Evolutionary conservation across 2,329 filamentous ascomycete species (phyloP).

Genomic region (Aspergillus udagawae): DNA sequence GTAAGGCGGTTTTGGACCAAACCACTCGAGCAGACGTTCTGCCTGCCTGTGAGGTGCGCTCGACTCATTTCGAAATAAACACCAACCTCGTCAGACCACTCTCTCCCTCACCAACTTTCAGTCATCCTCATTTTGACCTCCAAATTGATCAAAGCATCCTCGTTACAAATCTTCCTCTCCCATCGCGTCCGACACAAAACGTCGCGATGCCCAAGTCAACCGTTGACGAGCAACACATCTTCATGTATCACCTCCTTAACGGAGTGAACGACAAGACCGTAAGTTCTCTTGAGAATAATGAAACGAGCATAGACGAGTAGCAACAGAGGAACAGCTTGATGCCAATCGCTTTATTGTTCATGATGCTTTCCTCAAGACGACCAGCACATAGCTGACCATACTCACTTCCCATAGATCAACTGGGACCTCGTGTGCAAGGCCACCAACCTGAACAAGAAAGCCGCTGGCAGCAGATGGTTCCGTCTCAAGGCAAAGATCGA

Average conservation of each 20-base stretch:
- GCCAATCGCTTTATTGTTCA: neutral
- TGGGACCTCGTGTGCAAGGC: constrained; percentile 24
- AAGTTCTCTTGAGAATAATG: neutral
- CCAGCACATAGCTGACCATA: neutral
- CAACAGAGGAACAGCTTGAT: neutral
- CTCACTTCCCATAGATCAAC: constrained; percentile 30
- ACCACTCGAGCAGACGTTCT: neutral
- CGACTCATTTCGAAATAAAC: neutral
- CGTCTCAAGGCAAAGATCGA: constrained; percentile 9
- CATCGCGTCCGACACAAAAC: neutral
- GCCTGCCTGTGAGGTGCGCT: neutral
- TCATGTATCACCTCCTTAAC: neutral
- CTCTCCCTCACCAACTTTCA: neutral
- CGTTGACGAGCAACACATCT: neutral
- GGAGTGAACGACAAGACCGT: neutral
- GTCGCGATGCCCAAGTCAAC: neutral
- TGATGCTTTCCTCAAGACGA: neutral
- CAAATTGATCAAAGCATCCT: neutral
- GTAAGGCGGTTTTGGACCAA: neutral
- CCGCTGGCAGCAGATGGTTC: constrained; percentile 13
- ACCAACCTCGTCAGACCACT: neutral
- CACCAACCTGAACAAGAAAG: constrained; percentile 8
- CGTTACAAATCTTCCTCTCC: neutral
- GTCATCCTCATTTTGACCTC: neutral
- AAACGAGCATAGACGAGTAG: neutral